These are phyloP conservation scores for Ilyonectria sp. DNA, from an alignment of 2,329 filamentous ascomycete species.

Conservation along the genomic window DNA sequence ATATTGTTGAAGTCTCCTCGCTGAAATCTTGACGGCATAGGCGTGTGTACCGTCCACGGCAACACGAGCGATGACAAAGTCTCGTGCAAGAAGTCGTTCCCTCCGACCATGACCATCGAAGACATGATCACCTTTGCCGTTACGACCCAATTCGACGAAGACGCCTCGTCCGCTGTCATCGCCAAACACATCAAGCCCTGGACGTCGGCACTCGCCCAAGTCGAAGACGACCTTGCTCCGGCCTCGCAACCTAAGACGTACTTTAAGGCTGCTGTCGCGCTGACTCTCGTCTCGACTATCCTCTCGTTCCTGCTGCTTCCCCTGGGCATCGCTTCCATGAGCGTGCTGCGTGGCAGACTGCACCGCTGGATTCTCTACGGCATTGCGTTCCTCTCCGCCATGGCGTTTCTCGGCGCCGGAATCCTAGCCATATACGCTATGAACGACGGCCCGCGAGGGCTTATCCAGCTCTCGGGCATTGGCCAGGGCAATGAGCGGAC, in stretches of 20 bases:
- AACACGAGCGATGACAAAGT: constrained; percentile 4
- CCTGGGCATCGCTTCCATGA: constrained; percentile 31
- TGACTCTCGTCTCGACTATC: constrained; percentile 25
- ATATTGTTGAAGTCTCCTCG: background rate
- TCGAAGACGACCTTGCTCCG: constrained; percentile 22
- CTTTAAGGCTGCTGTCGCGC: constrained; percentile 27
- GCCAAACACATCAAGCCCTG: constrained; percentile 21
- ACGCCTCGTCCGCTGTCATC: constrained; percentile 2
- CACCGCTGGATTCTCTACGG: constrained; percentile 34
- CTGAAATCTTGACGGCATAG: constrained; percentile 2
- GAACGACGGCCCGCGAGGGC: constrained; percentile 33
- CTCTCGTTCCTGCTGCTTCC: constrained; percentile 30
- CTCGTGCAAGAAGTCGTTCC: constrained; percentile 28
- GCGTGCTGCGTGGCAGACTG: constrained; percentile 9
- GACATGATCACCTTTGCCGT: constrained; percentile 32
- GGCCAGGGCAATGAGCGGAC: constrained; percentile 26
- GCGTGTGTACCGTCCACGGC: constrained; percentile 22
- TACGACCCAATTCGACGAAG: constrained; percentile 1
- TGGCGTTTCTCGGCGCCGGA: constrained; percentile 24
- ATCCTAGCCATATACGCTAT: constrained; percentile 34
- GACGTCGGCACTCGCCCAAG: constrained; percentile 26
- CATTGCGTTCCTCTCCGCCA: constrained; percentile 27
- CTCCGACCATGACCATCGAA: constrained; percentile 24
- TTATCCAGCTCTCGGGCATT: constrained; percentile 31
- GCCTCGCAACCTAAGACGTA: constrained; percentile 18